phyloP scores from a whole-genome alignment of 108 stramenopile species.

The Schizochytrium sp. region DNA sequence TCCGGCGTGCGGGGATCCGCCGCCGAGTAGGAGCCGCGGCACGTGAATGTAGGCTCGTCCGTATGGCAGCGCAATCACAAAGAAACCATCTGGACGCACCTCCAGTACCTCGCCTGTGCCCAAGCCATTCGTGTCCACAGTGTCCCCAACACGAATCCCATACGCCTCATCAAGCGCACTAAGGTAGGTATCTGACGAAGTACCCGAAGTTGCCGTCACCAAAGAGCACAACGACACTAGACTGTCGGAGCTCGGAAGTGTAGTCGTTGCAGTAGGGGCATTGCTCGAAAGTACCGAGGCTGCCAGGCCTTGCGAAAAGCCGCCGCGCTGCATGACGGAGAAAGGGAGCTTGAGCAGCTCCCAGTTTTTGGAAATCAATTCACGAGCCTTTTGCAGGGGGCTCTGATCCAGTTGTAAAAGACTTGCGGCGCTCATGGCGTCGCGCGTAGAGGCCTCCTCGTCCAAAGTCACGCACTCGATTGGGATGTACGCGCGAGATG shows the following conservation, averaged over 20 bases:
- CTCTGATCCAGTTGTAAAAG: neutral
- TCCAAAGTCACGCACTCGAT: neutral
- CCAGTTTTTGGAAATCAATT: neutral
- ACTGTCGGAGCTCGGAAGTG: neutral
- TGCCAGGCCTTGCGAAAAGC: neutral
- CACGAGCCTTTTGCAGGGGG: neutral
- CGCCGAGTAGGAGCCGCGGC: neutral
- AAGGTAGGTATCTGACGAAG: neutral
- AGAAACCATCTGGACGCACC: neutral
- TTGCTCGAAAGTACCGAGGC: neutral
- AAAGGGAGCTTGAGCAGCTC: neutral
- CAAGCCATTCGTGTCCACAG: conserved; percentile 11
- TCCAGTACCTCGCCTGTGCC: neutral
- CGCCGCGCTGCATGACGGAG: neutral
- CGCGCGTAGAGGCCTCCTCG: neutral
- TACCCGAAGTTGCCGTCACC: neutral
- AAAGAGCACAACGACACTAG: neutral
- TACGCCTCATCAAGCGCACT: neutral
- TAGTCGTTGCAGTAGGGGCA: neutral
- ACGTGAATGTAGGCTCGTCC: conserved; percentile 31
- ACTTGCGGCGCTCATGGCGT: neutral
- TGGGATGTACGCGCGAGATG: neutral
- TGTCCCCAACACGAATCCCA: neutral
- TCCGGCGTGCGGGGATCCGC: neutral
- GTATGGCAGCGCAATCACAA: neutral